Percentiles rank a stretch among this genome's conserved stretches.
phyloP scores from a whole-genome alignment of 148 eudicot species.

The Silene uniflora region DNA sequence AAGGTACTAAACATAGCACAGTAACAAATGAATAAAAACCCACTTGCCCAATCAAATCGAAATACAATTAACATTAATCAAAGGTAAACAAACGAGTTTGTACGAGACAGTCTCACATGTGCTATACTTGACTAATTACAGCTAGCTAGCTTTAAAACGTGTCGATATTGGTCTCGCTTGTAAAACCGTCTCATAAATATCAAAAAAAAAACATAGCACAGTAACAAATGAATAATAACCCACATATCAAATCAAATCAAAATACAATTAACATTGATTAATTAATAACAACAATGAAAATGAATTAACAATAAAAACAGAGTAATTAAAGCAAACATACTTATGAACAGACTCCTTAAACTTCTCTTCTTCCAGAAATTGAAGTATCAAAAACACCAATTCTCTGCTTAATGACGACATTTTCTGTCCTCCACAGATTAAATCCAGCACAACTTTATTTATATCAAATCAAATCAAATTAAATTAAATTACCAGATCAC shows the following conservation, averaged over 20 bases:
- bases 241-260: neutral
- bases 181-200: too few species aligned
- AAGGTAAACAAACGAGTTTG: too few species aligned
- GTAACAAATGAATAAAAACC: neutral
- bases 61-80: neutral
- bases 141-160: too few species aligned
- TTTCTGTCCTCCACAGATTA: conserved; percentile 3
- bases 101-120: too few species aligned
- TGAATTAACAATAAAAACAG: neutral
- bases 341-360: conserved; percentile 81
- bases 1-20: too few species aligned
- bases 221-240: neutral
- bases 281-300: neutral
- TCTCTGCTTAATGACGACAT: conserved; percentile 92
- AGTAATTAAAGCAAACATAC: conserved; percentile 24
- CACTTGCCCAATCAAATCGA: neutral
- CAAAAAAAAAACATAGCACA: too few species aligned
- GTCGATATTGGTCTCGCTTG: too few species aligned
- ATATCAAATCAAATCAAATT: neutral
- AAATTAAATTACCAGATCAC: conserved; percentile 14
- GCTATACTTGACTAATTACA: too few species aligned
- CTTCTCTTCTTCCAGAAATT: conserved; percentile 83
- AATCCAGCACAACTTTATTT: conserved; percentile 15
- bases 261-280: neutral
- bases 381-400: conserved; percentile 79